Evolutionary conservation across 23 red algal genomes (phyloP).

Genomic region (Gracilaria gracilis): DNA sequence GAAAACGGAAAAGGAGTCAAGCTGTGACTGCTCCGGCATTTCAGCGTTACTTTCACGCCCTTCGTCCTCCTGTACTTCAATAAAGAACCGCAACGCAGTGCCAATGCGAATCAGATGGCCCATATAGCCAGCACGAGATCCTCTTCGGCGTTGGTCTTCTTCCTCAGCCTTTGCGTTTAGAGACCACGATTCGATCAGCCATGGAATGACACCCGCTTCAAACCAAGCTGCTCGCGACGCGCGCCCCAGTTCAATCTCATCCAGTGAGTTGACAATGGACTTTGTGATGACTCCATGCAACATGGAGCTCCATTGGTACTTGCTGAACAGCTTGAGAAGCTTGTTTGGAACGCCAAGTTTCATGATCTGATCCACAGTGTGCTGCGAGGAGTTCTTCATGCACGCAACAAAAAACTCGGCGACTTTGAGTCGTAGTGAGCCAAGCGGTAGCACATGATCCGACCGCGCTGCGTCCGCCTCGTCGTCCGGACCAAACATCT

Average conservation of each 20-base stretch:
- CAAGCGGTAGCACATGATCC: slow-evolving; percentile 31
- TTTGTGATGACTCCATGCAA: slow-evolving; percentile 69
- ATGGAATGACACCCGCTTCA: slow-evolving; percentile 63
- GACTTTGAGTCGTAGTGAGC: slow-evolving; percentile 73
- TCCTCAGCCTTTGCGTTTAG: slow-evolving; percentile 22
- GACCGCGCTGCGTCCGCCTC: not conserved
- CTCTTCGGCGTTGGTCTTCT: slow-evolving; percentile 16
- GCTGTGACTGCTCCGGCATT: slow-evolving; percentile 32
- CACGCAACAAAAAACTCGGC: slow-evolving; percentile 86
- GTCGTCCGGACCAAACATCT: slow-evolving; percentile 54
- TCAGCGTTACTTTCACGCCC: not conserved
- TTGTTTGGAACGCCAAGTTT: slow-evolving; percentile 55
- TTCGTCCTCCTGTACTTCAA: slow-evolving; percentile 43
- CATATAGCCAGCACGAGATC: slow-evolving; percentile 74
- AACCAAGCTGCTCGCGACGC: slow-evolving; percentile 56
- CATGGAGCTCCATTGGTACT: slow-evolving; percentile 85
- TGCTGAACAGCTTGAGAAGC: slow-evolving; percentile 68
- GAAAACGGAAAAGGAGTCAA: slow-evolving; percentile 50
- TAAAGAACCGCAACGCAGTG: slow-evolving; percentile 35
- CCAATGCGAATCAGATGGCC: slow-evolving; percentile 80
- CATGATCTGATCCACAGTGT: slow-evolving; percentile 54
- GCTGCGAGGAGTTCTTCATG: slow-evolving; percentile 52
- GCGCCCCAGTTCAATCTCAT: slow-evolving; percentile 12
- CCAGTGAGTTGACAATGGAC: slow-evolving; percentile 39
- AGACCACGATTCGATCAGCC: slow-evolving; percentile 66